These are phyloP conservation scores for Cryptosporidium canis DNA, from an alignment of 169 alveolate species.

Conservation along the genomic window DNA sequence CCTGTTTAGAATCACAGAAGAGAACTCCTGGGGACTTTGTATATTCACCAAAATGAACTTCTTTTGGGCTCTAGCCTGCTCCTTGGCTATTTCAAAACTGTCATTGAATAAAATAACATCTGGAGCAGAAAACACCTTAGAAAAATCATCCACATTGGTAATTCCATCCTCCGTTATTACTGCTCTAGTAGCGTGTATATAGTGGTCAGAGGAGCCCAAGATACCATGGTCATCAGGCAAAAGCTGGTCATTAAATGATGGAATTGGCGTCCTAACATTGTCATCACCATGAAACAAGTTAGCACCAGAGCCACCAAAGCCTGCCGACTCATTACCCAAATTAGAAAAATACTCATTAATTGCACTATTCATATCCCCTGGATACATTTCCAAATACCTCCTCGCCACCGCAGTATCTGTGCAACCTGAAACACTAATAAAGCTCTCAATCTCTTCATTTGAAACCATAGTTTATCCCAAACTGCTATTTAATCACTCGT, in stretches of 20 bases:
- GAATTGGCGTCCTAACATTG: slow-evolving; percentile 62
- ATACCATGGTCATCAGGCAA: slow-evolving; percentile 27
- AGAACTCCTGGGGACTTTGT: slow-evolving; percentile 53
- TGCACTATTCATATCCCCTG: slow-evolving; percentile 51
- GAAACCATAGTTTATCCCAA: slow-evolving; percentile 11
- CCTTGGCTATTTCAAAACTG: slow-evolving; percentile 52
- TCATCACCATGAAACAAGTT: not conserved
- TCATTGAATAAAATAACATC: slow-evolving; percentile 32
- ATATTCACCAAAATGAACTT: slow-evolving; percentile 50
- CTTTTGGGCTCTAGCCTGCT: slow-evolving; percentile 7
- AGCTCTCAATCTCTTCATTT: slow-evolving; percentile 27
- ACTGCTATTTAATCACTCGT: not conserved
- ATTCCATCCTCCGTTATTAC: not conserved
- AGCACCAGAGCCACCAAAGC: too few relatives aligned
- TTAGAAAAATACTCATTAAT: slow-evolving; percentile 56
- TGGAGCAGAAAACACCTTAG: slow-evolving; percentile 65
- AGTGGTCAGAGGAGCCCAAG: not conserved
- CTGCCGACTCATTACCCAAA: slow-evolving; percentile 8
- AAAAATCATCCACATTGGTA: slow-evolving; percentile 45
- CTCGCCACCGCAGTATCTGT: slow-evolving; percentile 14
- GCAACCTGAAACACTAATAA: slow-evolving; percentile 29
- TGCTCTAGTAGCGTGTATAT: not conserved
- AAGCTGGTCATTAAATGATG: slow-evolving; percentile 69
- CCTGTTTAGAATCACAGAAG: slow-evolving; percentile 59
- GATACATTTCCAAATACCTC: slow-evolving; percentile 57